These are phyloP conservation scores for Venturia carpophila DNA, from an alignment of 2,329 filamentous ascomycete genomes.

Conservation along the genomic window DNA sequence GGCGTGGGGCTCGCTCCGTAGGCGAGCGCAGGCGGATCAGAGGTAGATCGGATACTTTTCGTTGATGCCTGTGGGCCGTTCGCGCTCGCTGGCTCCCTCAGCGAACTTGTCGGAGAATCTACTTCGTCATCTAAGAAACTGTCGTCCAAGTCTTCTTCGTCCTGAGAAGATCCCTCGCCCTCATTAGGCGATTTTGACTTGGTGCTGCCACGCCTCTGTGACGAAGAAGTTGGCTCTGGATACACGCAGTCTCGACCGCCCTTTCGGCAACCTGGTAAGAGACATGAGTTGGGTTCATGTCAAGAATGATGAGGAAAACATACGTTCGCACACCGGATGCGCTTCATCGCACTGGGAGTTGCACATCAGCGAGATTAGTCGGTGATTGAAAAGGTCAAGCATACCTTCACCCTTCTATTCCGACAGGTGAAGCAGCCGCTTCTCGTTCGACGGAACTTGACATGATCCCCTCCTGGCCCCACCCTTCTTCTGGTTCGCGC, in stretches of 20 bases:
- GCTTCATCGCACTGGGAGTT: constrained; percentile 72
- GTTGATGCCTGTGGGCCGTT: constrained; percentile 16
- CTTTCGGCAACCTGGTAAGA: constrained; percentile 67
- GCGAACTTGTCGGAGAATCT: constrained; percentile 22
- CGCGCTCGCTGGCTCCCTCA: constrained; percentile 12
- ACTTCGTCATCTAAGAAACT: constrained; percentile 38
- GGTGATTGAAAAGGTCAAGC: constrained; percentile 15
- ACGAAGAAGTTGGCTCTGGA: constrained; percentile 58
- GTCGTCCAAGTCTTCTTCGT: constrained; percentile 38
- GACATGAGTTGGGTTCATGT: constrained; percentile 21
- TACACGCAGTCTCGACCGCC: constrained; percentile 87
- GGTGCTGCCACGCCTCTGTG: constrained; percentile 38
- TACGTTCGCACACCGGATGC: constrained; percentile 74
- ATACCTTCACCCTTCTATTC: constrained; percentile 71
- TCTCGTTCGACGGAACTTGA: constrained; percentile 87
- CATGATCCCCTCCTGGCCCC: constrained; percentile 49
- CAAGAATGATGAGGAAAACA: constrained; percentile 27
- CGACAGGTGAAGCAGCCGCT: constrained; percentile 94
- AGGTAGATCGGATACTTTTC: constrained; percentile 13
- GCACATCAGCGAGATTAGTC: constrained; percentile 21
- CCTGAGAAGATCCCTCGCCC: constrained; percentile 45
- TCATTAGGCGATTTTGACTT: constrained; percentile 39
- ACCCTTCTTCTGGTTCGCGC: constrained; percentile 26
- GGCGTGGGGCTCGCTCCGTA: constrained; percentile 45
- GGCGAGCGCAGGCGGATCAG: constrained; percentile 30